Evolutionary conservation across 2,329 filamentous ascomycete genomes (phyloP), one percentile per base, ranked within the genome.

Genomic region (Colletotrichum sp.): DNA sequence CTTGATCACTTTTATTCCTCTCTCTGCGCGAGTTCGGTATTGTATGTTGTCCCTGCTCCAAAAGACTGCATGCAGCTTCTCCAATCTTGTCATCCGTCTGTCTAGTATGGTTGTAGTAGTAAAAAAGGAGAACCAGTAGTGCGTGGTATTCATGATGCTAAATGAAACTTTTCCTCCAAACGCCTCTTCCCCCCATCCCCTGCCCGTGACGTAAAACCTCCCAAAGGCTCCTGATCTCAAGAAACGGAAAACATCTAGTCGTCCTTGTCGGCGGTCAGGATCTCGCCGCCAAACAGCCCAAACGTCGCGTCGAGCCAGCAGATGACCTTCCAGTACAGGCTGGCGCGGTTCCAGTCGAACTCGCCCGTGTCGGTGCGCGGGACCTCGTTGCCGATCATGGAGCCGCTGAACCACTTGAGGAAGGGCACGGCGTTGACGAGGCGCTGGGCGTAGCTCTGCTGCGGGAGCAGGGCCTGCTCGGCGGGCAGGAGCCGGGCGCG

Each of bases 301-400:
- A 93, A 92, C 70, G 87, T 88, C 21, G 86, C 85, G 80, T 93
- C 92, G 28, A 93, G 85, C 86, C 88, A 92, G 85, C 90, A 93
- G 79, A 93, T 91, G 59, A 93, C 80, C 83, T 91, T 91, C 92
- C 92, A 94, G 85, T 93, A 94, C 76, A 93, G 83, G 76, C 91
- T 93, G 13, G 92, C 92, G 61, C 86, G 86, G 57, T 91, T 91
- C 88, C 93, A 94, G 83, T 98, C 96, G 79, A 98, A 96, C 57
- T 92, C 92, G 73, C 94, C 95, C 59, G 90, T 88, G 69, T 95
- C 94, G 69, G 90, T 93, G 57, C 93, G 89, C 9, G 95, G 95
- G 52, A 96, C 92, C 82, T 94, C 90, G 81, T 92, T 92, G 7
- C 94, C 94, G 80, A 96, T 96, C 83, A 96, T 92, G 80, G 87